Evolutionary conservation across 1,284 basidiomycete species (phyloP), one percentile per base, ranked within the genome.

Genomic region (Marasmius oreades): DNA sequence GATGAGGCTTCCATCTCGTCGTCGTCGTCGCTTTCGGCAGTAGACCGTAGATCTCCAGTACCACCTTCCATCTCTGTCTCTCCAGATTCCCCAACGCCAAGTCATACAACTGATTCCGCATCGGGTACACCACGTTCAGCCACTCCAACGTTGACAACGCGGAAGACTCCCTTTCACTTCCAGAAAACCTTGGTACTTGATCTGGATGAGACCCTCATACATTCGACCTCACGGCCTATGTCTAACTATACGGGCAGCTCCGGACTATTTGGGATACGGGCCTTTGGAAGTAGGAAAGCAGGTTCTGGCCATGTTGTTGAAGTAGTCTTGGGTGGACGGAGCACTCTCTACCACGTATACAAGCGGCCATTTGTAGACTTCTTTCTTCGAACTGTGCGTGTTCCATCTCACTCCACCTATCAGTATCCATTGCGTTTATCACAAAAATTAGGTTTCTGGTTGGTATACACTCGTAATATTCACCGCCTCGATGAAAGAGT

Each of bases 391-490:
- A 97, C 95, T 77, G 94, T 94, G 62, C 65, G 86, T 73, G 18
- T 63, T 55, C 26, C 45, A 44, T 12, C 53, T 44, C 11, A 16
- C 18, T 46, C 31, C 34, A 36, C 22, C 34, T 53, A 33, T 39
- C 31, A 47, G 44, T 51, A 64, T 51, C 56, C 59, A 54, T 62
- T 57, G 55, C 53, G 52, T 52, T 23, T 10, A 46, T 46, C 28
- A 28, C 8, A 50, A 4, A 12, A 12, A 31, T 26, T 67, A 97
- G 94, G 97, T 98, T 45, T 95, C 96, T 23, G 81, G 88, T 42
- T 99, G 96, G 96, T 99, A 99, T 75, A 98, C 95, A 1, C 86
- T 99, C 55, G 95, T 99, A 55, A 93, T 99, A 62, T 99, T 96
- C 73, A 99, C 96, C 18, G 97, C 96, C 1, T 98, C 95, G 5